Base-by-base conservation (phyloP, 352 stramenopile genomes). In the Phytophthora pisi region DNA sequence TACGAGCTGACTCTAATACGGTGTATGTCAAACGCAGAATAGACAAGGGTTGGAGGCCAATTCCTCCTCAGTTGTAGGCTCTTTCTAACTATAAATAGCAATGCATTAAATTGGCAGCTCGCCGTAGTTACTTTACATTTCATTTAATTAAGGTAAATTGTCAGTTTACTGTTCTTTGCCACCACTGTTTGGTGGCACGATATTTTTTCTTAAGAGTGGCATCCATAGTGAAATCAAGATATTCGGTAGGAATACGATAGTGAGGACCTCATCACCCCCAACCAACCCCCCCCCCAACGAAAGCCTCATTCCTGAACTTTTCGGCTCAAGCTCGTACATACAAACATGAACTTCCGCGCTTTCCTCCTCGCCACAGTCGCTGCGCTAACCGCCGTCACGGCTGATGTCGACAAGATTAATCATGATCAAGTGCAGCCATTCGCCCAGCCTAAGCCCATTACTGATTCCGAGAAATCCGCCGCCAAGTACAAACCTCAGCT, bases 401-500 rank as follows among this genome's bases (percentile, higher is more conserved):
- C 56, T 10, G 43, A 54, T 13, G 30, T 54, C 15, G 16, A 23
- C 2, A 46, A 26, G 36, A 58, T 65, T 23, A 30, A 58, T 9
- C 36, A 65, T 23, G 58, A 65, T 38, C 34, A 57, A 49, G 51
- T 65, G 23, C 47, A 65, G 24, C 36, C 58, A 5, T 65, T 65
- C 36, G 20, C 49, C n/a, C 20, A 65, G n/a, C 24, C 28, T 30
- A 5, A 30, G 26, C 26, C 26, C 26, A 30, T 5, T 5, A 30
- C 26, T 5, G 26, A 30, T 30, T 65, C 60, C 11, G 51, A 67
- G 40, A 67, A 61, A 16, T 23, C 51, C 16, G 60, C 60, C 2
- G 23, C 55, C 42, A 67, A 67, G 30, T 67, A 53, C 60, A 67
- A 61, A 8, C 40, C 50, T 0, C 60, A 61, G 24, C 58, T 65